phyloP scores from a whole-genome alignment of 805 yeast species.

The Priceomyces castillae region DNA sequence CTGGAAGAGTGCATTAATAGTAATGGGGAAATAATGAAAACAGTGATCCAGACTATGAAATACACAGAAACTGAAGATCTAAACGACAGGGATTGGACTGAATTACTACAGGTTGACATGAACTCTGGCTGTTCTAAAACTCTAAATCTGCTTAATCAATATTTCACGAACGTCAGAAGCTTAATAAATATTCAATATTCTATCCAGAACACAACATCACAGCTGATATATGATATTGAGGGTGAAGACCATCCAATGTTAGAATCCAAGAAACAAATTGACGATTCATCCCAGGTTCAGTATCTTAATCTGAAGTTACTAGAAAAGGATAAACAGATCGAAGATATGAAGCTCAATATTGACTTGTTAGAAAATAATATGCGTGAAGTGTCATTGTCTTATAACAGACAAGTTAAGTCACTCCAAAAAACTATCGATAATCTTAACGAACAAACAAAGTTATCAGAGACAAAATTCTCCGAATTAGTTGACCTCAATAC shows the following conservation, averaged over 20 bases:
- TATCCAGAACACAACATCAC: neutral
- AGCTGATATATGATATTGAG: neutral
- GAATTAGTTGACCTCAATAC: slow-evolving; percentile 19
- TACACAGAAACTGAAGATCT: neutral
- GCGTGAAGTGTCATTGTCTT: slow-evolving; percentile 25
- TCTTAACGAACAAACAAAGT: slow-evolving; percentile 15
- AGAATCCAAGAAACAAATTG: neutral
- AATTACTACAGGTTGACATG: neutral
- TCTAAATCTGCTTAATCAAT: neutral
- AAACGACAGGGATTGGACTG: neutral
- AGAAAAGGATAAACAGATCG: slow-evolving; percentile 29
- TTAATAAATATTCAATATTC: neutral
- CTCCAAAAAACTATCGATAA: slow-evolving; percentile 11
- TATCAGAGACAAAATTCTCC: slow-evolving; percentile 19
- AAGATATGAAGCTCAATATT: slow-evolving; percentile 46
- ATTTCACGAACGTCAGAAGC: neutral
- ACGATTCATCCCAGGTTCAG: neutral
- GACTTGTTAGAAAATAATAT: slow-evolving; percentile 45
- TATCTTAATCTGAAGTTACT: slow-evolving; percentile 1
- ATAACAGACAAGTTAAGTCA: slow-evolving; percentile 23
- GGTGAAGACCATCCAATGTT: neutral
- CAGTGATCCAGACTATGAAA: neutral
- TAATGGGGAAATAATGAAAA: neutral
- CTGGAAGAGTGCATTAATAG: neutral
- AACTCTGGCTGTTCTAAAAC: neutral